Percentiles rank a stretch among this genome's conserved stretches.
Evolutionary conservation across 1,139 yeast genomes (phyloP).

Genomic region (Pichia kudriavzevii): DNA sequence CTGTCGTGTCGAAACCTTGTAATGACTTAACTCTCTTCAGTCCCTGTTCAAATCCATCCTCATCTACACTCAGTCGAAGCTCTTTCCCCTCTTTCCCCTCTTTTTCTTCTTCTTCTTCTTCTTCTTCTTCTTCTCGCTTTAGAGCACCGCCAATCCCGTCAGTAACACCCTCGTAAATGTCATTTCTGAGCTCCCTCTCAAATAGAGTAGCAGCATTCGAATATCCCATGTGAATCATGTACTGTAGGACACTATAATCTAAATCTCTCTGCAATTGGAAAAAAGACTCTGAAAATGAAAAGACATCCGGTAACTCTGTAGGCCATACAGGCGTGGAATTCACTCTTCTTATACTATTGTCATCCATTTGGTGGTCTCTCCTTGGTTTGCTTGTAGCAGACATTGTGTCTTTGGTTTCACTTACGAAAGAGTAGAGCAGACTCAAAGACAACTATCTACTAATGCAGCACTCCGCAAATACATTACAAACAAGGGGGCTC

Average conservation of each 20-base stretch:
- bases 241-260: slow-evolving; percentile 8
- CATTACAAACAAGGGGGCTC: no score
- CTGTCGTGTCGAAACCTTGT: no score
- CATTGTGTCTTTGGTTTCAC: no score
- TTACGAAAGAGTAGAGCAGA: no score
- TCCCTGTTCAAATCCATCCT: no score
- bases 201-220: slow-evolving; percentile 10
- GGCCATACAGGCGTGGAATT: slow-evolving; percentile 10
- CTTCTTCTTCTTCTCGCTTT: not conserved
- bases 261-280: slow-evolving; percentile 12
- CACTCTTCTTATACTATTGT: not conserved
- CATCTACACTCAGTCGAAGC: not conserved
- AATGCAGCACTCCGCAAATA: no score
- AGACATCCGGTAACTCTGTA: slow-evolving; percentile 11
- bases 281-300: slow-evolving; percentile 9
- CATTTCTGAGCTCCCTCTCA: slow-evolving; percentile 2
- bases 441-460: no score
- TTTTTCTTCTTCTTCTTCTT: not conserved
- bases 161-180: no score
- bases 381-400: no score
- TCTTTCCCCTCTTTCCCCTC: not conserved
- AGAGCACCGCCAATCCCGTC: no score
- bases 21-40: no score
- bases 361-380: no score
- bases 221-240: slow-evolving; percentile 13